phyloP scores from a whole-genome alignment of 2,329 filamentous ascomycete species.

The Nannizziopsis arthrosporioides region DNA sequence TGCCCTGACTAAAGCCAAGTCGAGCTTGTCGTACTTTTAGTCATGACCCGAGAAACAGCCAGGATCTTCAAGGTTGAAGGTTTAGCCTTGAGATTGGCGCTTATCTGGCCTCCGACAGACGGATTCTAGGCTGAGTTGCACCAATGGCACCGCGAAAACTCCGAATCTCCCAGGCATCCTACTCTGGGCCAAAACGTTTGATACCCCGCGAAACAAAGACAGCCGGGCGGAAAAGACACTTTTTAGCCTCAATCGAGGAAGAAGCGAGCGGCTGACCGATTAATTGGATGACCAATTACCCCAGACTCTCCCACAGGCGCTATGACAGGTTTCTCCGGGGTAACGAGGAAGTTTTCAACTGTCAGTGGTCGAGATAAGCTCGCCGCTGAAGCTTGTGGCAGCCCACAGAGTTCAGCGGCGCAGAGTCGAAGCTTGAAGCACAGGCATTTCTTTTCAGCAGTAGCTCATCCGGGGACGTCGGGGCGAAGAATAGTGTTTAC shows the following conservation, averaged over 20 bases:
- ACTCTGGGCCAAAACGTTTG: background rate
- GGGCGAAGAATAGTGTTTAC: too few species aligned
- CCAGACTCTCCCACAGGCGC: too few species aligned
- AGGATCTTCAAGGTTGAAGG: background rate
- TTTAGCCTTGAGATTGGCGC: background rate
- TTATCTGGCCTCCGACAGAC: background rate
- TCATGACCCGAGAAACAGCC: background rate
- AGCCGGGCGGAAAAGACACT: background rate
- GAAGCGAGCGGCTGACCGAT: too few species aligned
- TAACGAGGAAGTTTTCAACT: background rate
- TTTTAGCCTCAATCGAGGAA: background rate
- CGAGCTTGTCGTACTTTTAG: too few species aligned
- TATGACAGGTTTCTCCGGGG: too few species aligned
- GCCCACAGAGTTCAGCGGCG: background rate
- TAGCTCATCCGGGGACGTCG: too few species aligned
- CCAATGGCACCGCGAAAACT: background rate
- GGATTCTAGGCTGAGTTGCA: background rate
- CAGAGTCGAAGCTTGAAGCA: background rate
- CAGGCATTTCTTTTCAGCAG: too few species aligned
- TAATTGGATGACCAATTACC: too few species aligned
- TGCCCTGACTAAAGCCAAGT: too few species aligned
- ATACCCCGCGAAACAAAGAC: constrained; percentile 1
- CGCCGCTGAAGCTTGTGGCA: background rate
- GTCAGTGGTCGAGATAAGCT: constrained; percentile 1
- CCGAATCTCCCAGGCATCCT: background rate